Conservation (phyloP, 2,329 filamentous ascomycete genomes). For the Exserohilum rostratum region DNA sequence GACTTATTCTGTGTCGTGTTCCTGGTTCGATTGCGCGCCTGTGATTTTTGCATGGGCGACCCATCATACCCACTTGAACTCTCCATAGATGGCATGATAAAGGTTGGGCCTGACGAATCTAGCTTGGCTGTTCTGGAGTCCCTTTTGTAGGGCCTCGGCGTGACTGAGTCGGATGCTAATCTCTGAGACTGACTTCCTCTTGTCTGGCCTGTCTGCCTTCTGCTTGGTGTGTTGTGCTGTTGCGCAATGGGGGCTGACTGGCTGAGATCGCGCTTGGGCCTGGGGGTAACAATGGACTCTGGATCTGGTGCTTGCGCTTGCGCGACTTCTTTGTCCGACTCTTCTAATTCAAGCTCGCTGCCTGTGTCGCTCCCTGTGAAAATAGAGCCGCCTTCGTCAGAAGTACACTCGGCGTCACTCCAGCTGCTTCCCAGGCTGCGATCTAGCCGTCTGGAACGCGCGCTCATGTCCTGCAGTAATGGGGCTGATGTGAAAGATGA, state of each 20-base stretch:
- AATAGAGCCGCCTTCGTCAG: constrained; percentile 34
- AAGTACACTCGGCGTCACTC: constrained; percentile 39
- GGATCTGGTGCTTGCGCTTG: constrained; percentile 24
- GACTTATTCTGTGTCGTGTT: background rate
- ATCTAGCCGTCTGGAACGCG: constrained; percentile 23
- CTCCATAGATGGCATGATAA: constrained; percentile 51
- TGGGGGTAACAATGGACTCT: constrained; percentile 18
- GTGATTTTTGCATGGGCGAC: constrained; percentile 9
- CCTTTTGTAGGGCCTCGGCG: constrained; percentile 17
- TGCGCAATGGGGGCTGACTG: constrained; percentile 14
- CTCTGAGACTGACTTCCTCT: constrained; percentile 20
- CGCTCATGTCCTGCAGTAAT: constrained; percentile 20
- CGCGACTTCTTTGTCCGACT: constrained; percentile 25
- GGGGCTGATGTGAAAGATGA: background rate
- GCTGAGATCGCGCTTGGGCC: constrained; percentile 19
- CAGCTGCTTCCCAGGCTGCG: constrained; percentile 44
- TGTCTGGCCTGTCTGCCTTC: constrained; percentile 16
- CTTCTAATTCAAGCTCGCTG: constrained; percentile 35
- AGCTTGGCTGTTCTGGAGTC: constrained; percentile 15
- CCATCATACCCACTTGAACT: constrained; percentile 20
- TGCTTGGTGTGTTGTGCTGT: constrained; percentile 14
- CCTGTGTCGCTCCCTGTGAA: constrained; percentile 31
- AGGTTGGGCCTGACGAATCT: constrained; percentile 44
- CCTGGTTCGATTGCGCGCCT: constrained; percentile 5
- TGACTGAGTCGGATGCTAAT: constrained; percentile 7